A percentile compares a stretch with the other conserved stretches of the same genome.
Evolutionary conservation across 139 green algal species (phyloP).

Genomic region (Chlamydomonas sp.): DNA sequence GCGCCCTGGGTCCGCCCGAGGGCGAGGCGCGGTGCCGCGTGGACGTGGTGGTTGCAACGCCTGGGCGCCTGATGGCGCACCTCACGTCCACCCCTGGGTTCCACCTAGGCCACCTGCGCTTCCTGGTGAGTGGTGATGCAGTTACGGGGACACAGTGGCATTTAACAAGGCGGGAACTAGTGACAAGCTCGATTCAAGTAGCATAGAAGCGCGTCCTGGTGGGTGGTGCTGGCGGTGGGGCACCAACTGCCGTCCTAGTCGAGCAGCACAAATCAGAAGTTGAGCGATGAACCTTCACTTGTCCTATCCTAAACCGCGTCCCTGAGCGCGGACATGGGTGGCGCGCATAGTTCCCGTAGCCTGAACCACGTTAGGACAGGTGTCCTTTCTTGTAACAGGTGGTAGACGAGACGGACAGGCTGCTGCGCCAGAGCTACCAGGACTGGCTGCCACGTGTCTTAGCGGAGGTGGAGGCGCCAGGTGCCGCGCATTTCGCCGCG

Average conservation of each 20-base stretch:
- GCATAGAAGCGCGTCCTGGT: too few relatives aligned
- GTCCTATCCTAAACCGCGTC: too few relatives aligned
- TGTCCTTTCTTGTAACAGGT: conserved; percentile 49
- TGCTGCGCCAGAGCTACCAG: conserved; percentile 95
- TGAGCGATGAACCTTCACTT: too few relatives aligned
- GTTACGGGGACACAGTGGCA: too few relatives aligned
- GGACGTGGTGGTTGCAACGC: conserved; percentile 78
- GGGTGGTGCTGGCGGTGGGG: too few relatives aligned
- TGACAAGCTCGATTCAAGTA: too few relatives aligned
- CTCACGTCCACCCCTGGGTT: conserved; percentile 65
- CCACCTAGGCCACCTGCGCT: conserved; percentile 64
- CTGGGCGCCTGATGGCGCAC: conserved; percentile 82
- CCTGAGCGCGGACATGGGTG: too few relatives aligned
- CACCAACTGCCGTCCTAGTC: too few relatives aligned
- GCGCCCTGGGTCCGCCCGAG: too few relatives aligned
- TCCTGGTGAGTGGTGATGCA: conserved; percentile 60
- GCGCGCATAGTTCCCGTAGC: background rate
- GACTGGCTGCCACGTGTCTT: conserved; percentile 90
- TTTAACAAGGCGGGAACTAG: too few relatives aligned
- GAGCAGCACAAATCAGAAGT: too few relatives aligned
- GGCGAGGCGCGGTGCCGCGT: background rate
- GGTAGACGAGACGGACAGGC: conserved; percentile 92
- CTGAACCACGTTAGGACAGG: too few relatives aligned
- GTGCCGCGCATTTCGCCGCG: background rate
- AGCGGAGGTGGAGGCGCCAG: conserved; percentile 11